Evolutionary conservation across 257 asterid genomes (phyloP), one percentile per base, ranked within the genome.

Genomic region (Linaria vulgaris): DNA sequence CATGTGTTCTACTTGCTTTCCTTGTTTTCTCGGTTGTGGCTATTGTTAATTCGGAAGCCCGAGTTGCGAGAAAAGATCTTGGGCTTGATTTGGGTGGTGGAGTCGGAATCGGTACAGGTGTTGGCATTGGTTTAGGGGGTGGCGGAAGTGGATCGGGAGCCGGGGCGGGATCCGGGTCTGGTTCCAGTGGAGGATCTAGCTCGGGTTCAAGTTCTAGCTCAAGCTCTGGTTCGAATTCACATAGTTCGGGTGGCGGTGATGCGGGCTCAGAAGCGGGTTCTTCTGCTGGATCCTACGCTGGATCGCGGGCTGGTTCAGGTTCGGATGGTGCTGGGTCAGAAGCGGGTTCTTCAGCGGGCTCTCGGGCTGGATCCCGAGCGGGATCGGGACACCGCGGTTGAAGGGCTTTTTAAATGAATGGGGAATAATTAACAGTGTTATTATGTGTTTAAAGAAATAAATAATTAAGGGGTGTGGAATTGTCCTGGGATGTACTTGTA

Each of bases 301-400:
- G 86, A 56, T 83, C 89, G 6, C 63, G 86, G 46, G 86, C 84
- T n/a, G 83, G 81, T 20, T 82, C 84, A 2, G 75, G 75, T 46
- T 73, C 79, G 0, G 67, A 48, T 10, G 69, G 65, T 61, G 67
- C 67, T 2, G 56, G 67, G 2, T 61, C 67, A 31, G 67, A 61
- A 61, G 67, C 67, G 12, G 67, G 67, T 12, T 61, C 67, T 0
- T 61, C 67, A 24, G 67, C 67, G 1, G 67, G 67, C 1, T 61
- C 67, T 13, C 53, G 64, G 3, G 64, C 64, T n/a, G 64, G 22
- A 8, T 59, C 64, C 15, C 67, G 56, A 25, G 67, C 56, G 15
- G 67, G 67, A 13, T 45, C 67, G 10, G 56, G 44, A 27, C 27
- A 56, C 39, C 56, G 43, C 6, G 34, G 34, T 27, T 27, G 6